Evolutionary conservation across 257 asterid genomes (phyloP), one percentile per base, ranked within the genome.

Genomic region (Capsicum baccatum): DNA sequence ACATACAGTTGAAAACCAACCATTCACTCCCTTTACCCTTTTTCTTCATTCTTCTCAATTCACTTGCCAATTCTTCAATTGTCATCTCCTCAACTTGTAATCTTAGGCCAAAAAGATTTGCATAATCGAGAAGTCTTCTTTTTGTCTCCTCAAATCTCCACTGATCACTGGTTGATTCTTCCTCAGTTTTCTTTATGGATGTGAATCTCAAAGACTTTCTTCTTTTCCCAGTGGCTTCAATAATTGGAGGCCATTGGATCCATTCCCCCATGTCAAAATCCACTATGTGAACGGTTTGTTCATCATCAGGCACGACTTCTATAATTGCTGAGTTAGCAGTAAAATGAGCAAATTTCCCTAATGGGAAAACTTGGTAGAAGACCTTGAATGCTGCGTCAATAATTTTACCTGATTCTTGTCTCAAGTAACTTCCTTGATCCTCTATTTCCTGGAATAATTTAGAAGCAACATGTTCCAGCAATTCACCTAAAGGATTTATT

Each of bases 1-100:
- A 87, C 97, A 92, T 92, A 86, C 95, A 91, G 79, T 92, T 95
- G 88, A 93, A 93, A 58, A 86, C 95, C 62, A 90, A 15, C 93
- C 94, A 93, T 42, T 92, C 93, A 50, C 86, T 85, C 11, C 81
- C 63, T 60, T 62, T 79, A 2, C 86, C 89, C 54, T 82, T 76
- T 47, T 37, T 88, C 85, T 86, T 87, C 86, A 52, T 80, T 42
- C 88, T 86, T 85, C 50, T 83, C 35, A 89, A 59, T 79, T 90
- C 96, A 69, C 60, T 70, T 35, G 69, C 60, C 52, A 91, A 70
- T 9, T 91, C 92, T 13, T 82, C 89, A 56, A 87, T 1, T 3
- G 67, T 83, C 73, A 84, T 90, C 81, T 92, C 93, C 64, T 93
- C 93, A 6, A 95, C 63, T 44, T 83, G 86, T 56, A 95, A 84